Evolutionary conservation across 2,329 filamentous ascomycete species (phyloP).

Genomic region (Harringtonia lauricola): DNA sequence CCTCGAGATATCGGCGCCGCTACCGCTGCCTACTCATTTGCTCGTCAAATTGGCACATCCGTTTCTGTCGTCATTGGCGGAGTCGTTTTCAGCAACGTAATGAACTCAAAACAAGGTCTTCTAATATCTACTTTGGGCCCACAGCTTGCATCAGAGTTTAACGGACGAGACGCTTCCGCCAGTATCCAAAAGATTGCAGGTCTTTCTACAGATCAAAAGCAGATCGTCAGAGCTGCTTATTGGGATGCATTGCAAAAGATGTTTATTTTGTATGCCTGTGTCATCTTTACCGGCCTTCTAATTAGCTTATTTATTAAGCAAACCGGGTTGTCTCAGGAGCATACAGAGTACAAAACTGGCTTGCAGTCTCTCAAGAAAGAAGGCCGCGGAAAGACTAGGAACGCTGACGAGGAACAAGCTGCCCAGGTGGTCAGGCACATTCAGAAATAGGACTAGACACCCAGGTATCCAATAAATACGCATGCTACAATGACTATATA

Average conservation of each 20-base stretch:
- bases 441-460: too few relatives aligned
- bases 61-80: slow-evolving; percentile 1
- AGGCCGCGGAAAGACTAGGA: background rate
- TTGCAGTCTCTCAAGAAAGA: slow-evolving; percentile 16
- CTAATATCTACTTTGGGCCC: background rate
- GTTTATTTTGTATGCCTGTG: slow-evolving; percentile 44
- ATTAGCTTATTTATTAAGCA: slow-evolving; percentile 36
- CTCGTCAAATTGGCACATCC: slow-evolving; percentile 29
- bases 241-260: slow-evolving; percentile 38
- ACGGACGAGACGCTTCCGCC: background rate
- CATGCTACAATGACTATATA: too few relatives aligned
- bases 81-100: slow-evolving; percentile 1
- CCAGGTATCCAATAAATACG: too few relatives aligned
- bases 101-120: background rate
- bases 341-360: slow-evolving; percentile 47
- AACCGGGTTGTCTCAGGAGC: slow-evolving; percentile 38
- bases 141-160: background rate
- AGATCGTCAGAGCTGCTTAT: slow-evolving; percentile 32
- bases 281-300: slow-evolving; percentile 33
- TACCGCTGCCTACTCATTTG: slow-evolving; percentile 44
- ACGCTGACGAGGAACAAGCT: background rate
- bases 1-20: slow-evolving; percentile 45
- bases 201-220: slow-evolving; percentile 26
- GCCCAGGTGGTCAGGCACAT: too few relatives aligned
- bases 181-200: slow-evolving; percentile 34